phyloP scores from a whole-genome alignment of 495 filamentous ascomycete genomes.

The Letharia columbiana region DNA sequence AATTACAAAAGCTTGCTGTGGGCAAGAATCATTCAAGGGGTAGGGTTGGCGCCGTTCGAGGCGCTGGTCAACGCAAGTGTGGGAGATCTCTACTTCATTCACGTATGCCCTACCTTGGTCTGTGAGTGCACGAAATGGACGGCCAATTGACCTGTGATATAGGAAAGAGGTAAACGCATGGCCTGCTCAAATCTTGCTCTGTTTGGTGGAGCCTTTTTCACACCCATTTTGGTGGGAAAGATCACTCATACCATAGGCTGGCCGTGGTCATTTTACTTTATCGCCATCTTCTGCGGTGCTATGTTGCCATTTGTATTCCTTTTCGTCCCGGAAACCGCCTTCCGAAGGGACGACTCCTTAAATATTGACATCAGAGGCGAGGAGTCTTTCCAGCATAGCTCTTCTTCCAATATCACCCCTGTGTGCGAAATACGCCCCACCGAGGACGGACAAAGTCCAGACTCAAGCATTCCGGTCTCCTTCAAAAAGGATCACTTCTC shows the following conservation, averaged over 20 bases:
- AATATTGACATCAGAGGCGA: constrained; percentile 50
- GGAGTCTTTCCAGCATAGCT: constrained; percentile 6
- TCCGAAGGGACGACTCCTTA: constrained; percentile 50
- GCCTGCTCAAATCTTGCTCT: constrained; percentile 80
- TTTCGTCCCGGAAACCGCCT: constrained; percentile 82
- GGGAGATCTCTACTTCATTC: constrained; percentile 69
- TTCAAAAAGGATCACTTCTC: constrained; percentile 3
- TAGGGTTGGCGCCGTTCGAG: constrained; percentile 70
- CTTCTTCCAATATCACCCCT: neutral
- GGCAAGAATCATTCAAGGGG: constrained; percentile 67
- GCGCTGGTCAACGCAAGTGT: constrained; percentile 68
- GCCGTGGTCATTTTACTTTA: constrained; percentile 68
- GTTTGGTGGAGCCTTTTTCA: constrained; percentile 88
- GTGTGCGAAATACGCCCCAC: constrained; percentile 5
- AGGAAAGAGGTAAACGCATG: constrained; percentile 83
- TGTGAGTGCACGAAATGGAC: no score
- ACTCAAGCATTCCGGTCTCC: constrained; percentile 6
- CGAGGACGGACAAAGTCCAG: neutral
- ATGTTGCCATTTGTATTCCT: constrained; percentile 60
- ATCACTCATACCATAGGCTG: constrained; percentile 69
- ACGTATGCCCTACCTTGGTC: constrained; percentile 43
- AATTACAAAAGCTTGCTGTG: constrained; percentile 64
- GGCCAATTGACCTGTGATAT: constrained; percentile 19
- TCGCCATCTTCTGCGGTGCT: constrained; percentile 57
- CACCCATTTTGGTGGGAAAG: constrained; percentile 53